Evolutionary conservation across 1,284 basidiomycete genomes (phyloP), one percentile per base, ranked within the genome.

Genomic region (Inonotus hispidus): DNA sequence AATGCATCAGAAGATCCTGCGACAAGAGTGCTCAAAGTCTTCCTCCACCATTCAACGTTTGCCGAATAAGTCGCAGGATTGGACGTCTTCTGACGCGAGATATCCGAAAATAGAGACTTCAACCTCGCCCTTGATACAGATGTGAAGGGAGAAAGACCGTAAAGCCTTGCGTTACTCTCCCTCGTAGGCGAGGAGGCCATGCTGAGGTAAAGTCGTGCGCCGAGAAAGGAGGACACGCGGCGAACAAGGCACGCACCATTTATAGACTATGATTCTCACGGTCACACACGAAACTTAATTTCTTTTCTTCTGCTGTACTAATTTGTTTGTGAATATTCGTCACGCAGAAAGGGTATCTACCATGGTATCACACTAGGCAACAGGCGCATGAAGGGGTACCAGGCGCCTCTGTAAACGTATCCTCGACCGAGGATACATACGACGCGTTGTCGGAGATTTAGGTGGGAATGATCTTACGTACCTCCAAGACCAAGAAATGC

Each of bases 31-130:
- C 88, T 82, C 2, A 98, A 74, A 0, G 87, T 85, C 41, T 75
- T 74, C 43, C 82, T 81, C 95, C 95, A 98, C 93, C 93, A 97
- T 61, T 88, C 84, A 38, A 95, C 75, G 69, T 90, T 92, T 14
- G 91, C 83, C 41, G 83, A 76, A 72, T 88, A 98, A 2, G 92
- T 88, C 2, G 87, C 82, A 0, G 92, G 88, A 71, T 98, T 96
- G 1, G 92, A 88, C 35, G 82, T 76, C 66, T 89, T 90, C 74
- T 95, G 93, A 6, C 85, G 79, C 0, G 91, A 86, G 59, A 96
- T 86, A 69, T 95, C 93, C 2, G 94, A 88, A 73, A 95, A 98
- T 14, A 98, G 79, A 0, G 93, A 86, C 66, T 90, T 87, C 0
- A 97, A 78, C 10, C 93, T 87, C 19, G 77, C 80, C 39, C 71